Conservation (phyloP, 2,329 filamentous ascomycete species). For the Metarhizium robertsii region DNA sequence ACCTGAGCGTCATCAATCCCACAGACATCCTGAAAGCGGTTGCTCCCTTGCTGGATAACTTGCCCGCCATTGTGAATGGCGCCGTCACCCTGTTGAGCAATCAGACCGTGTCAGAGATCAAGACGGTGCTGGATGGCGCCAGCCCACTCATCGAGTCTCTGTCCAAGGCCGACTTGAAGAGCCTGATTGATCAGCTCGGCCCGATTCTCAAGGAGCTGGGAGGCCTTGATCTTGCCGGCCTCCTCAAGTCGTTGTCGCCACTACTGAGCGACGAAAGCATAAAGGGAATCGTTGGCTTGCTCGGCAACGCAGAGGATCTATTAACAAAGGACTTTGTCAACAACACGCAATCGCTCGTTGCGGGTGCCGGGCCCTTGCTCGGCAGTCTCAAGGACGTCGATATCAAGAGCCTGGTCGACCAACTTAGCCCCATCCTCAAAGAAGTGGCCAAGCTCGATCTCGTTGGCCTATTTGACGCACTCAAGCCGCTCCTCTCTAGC, state of each 20-base stretch:
- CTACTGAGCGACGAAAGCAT: conserved; percentile 13
- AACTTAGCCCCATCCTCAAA: conserved; percentile 19
- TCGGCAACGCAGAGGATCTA: conserved; percentile 2
- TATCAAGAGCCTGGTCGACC: conserved; percentile 10
- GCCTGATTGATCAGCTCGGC: conserved; percentile 4
- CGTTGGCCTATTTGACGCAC: not conserved
- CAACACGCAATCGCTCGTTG: conserved; percentile 7
- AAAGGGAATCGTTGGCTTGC: conserved; percentile 9
- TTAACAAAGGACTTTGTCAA: conserved; percentile 13
- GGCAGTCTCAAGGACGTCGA: conserved; percentile 22
- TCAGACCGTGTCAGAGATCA: conserved; percentile 2
- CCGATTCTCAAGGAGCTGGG: conserved; percentile 5
- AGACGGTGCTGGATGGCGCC: conserved; percentile 3
- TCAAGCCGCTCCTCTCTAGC: conserved; percentile 10
- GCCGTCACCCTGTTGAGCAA: conserved; percentile 8
- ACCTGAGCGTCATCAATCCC: no score
- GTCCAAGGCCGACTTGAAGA: conserved; percentile 6
- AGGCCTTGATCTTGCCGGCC: conserved; percentile 3
- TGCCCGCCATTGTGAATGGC: conserved; percentile 10
- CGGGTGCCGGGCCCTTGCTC: conserved; percentile 20
- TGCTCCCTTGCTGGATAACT: no score
- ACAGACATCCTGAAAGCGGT: no score
- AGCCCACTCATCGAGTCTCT: conserved; percentile 4
- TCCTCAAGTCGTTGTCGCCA: conserved; percentile 5
- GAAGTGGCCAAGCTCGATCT: conserved; percentile 6